Evolutionary conservation across 2,329 filamentous ascomycete species (phyloP).

Genomic region (Arachnomyces sp.): DNA sequence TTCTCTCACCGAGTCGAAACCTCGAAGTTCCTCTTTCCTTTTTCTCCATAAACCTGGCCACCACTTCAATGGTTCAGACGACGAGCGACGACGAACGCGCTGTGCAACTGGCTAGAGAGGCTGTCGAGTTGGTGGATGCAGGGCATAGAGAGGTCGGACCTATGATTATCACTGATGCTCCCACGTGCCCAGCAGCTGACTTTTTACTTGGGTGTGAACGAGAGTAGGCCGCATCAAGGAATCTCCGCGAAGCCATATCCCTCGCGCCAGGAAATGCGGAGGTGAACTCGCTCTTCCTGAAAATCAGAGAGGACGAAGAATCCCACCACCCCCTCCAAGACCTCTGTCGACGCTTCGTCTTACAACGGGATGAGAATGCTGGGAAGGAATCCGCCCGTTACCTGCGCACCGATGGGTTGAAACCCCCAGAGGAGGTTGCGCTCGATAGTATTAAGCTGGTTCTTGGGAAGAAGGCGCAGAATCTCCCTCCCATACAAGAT

Average conservation of each 20-base stretch:
- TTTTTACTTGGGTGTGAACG: constrained; percentile 2
- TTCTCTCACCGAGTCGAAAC: too few relatives aligned
- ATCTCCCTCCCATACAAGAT: constrained; percentile 36
- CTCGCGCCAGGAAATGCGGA: constrained; percentile 38
- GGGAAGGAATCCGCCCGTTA: constrained; percentile 38
- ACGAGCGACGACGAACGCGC: constrained; percentile 39
- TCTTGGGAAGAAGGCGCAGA: constrained; percentile 27
- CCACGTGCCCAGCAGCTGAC: constrained; percentile 6
- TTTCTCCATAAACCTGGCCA: constrained; percentile 9
- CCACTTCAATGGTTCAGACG: constrained; percentile 33
- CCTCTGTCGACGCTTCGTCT: constrained; percentile 36
- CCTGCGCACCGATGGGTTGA: constrained; percentile 36
- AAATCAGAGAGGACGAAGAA: constrained; percentile 37
- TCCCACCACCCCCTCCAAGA: constrained; percentile 37
- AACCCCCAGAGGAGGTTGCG: constrained; percentile 35
- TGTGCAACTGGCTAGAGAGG: constrained; percentile 38
- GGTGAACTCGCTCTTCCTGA: constrained; percentile 39
- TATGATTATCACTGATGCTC: constrained; percentile 6
- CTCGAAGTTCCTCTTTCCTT: background rate
- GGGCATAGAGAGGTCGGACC: constrained; percentile 36
- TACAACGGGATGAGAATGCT: constrained; percentile 34
- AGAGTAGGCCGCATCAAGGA: constrained; percentile 38
- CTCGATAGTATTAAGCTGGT: constrained; percentile 38
- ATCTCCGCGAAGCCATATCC: constrained; percentile 42
- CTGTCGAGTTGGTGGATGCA: constrained; percentile 39